A percentile compares a stretch with the other conserved stretches of the same genome.
phyloP scores from a whole-genome alignment of 2,329 filamentous ascomycete genomes.

The Monilinia polystroma region DNA sequence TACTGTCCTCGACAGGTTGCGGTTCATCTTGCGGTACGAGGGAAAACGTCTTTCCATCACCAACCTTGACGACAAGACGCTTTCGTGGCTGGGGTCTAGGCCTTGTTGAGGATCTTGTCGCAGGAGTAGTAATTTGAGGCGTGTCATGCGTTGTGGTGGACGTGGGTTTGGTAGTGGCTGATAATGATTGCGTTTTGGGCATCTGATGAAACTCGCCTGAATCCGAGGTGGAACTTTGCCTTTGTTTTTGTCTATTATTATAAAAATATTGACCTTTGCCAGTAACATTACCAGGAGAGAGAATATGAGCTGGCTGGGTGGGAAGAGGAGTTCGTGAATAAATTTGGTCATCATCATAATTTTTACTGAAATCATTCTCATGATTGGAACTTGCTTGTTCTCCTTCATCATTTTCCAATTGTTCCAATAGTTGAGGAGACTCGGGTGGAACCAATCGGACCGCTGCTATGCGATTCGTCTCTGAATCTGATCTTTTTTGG shows the following conservation, averaged over 20 bases:
- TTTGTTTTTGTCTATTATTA: not conserved
- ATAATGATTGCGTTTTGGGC: conserved; percentile 29
- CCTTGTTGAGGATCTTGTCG: conserved; percentile 36
- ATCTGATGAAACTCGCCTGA: conserved; percentile 35
- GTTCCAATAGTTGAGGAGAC: conserved; percentile 29
- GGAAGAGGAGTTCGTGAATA: conserved; percentile 40
- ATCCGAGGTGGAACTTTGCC: conserved; percentile 30
- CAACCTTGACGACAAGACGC: conserved; percentile 35
- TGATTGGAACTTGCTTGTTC: conserved; percentile 3
- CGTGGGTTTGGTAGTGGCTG: conserved; percentile 31
- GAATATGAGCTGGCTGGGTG: conserved; percentile 39
- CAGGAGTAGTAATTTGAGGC: conserved; percentile 32
- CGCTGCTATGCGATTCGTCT: conserved; percentile 31
- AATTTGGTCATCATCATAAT: conserved; percentile 28
- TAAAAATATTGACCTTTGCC: conserved; percentile 26
- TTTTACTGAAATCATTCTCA: conserved; percentile 22
- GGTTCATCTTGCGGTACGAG: conserved; percentile 34
- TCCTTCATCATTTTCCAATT: conserved; percentile 15
- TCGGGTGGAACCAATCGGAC: conserved; percentile 31
- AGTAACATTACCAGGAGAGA: conserved; percentile 28
- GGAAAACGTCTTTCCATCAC: conserved; percentile 40
- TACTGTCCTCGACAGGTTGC: conserved; percentile 29
- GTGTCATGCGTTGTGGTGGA: conserved; percentile 33
- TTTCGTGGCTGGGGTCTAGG: conserved; percentile 34
- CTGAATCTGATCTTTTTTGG: conserved; percentile 32